Evolutionary conservation across 176 grass and related monocot species (phyloP), one percentile per base, ranked within the genome.

Genomic region (Lolium multiflorum): DNA sequence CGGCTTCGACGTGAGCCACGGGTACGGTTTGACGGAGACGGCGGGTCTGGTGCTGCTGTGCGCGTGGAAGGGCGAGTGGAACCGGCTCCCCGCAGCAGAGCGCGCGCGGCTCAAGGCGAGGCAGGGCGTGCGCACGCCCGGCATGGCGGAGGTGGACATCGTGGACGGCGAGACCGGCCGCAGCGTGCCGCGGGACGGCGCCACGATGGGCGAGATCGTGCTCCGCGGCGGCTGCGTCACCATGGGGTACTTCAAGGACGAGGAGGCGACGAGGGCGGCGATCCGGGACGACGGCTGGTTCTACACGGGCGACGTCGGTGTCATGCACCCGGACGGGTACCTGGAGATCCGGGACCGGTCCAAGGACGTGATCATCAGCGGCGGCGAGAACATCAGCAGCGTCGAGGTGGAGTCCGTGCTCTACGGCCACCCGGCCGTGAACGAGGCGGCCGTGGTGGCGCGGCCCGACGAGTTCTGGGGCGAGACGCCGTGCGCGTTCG

Each of bases 361-460:
- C n/a, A 98, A 98, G 87, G 96, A 98, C 87, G 93, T 98, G 81
- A 98, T 98, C 88, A 98, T 98, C 84, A 95, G 86, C 50, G 93
- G 91, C 58, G 96, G 96, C 7, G 96, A 98, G 91, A 98, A 98
- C 90, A 90, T 98, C 73, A 95, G 91, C 84, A 95, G 93, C 77
- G 96, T 98, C 12, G 96, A 98, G 91, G 93, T 98, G 2, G 96
- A 98, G 86, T 87, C 90, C 0, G 13, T 95, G 21, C 82, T 98
- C 3, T 98, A 95, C 83, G 91, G 74, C 0, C 96, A 95, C 51
- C 96, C 96, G 11, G 83, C 87, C 2, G 93, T 94, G 81, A 94
- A 92, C 83, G 91, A 94, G 84, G 96, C 83, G 51, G 93, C 91
- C 20, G 96, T 95, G 79, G 96, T 95, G 54, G 96, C 93, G 39